Evolutionary conservation across 768 basidiomycete species (phyloP), one percentile per base, ranked within the genome.

Genomic region (Lactarius akahatsu): DNA sequence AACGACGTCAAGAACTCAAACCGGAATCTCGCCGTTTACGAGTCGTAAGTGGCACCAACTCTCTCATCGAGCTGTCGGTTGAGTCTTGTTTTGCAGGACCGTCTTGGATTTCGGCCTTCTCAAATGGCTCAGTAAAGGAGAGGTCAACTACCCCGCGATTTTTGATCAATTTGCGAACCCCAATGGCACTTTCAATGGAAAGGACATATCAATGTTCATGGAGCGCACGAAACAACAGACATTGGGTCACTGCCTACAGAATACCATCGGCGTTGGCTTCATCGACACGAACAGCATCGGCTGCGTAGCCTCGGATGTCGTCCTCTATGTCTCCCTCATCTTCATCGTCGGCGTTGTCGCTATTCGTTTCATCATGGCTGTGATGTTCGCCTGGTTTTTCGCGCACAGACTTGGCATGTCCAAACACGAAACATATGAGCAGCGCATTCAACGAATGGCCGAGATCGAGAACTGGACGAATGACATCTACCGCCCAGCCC

Each of bases 341-440:
- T 97, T 98, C 84, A 98, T 99, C 76, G 89, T 96, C 69, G 96
- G 96, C 67, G 96, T 98, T 68, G 96, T 98, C 69, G 83, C 86
- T 62, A 94, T 97, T 76, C 92, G 94, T 41, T 99, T 98, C 79
- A 80, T 85, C 71, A 96, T 98, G 94, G 97, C 97, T 57, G 92
- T 97, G 74, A 82, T 96, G 75, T 99, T 98, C 78, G 84, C 91
- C 30, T 99, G 97, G 97, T 98, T 98, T 84, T 90, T 92, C 76
- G 94, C 91, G n/a, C 94, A 92, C 89, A 87, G 87, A 73, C 82
- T 99, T 50, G 97, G 97, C 57, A 90, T 92, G 70, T 98, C 96
- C 83, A 90, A 91, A 68, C 84, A 86, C 45, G 97, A 99, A 78
- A 93, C 94, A 18, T 94, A 95, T 74, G 89, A 92, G 74, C 86